Base-by-base conservation (phyloP, 108 stramenopile genomes). In the Schizochytrium sp. region DNA sequence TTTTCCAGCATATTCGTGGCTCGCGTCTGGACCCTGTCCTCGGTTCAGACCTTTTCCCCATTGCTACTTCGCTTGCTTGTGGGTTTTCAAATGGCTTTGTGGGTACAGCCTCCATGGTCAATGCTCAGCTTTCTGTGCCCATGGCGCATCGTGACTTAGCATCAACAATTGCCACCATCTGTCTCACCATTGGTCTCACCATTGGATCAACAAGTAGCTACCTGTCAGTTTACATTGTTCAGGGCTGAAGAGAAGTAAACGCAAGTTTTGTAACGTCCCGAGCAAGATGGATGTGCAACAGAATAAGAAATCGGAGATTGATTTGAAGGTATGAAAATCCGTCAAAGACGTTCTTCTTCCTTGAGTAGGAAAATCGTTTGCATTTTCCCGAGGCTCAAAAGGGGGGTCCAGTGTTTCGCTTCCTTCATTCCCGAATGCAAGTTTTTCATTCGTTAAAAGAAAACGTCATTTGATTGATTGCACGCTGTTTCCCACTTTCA, bases 41-140 rank as follows among this genome's bases (percentile, higher is more conserved):
- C 8, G 41, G 25, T 16, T 10, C 57, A 6, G 87, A 87, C 4
- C 12, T 58, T 21, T 28, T 58, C 29, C 57, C 87, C 4, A 5
- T 58, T 6, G 28, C 43, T 6, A 8, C 25, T 19, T 29, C 87
- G 34, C 19, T 25, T 5, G 23, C 29, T 0, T 87, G 57, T n/a
- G 87, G 87, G 16, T 87, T 87, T 28, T 59, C 58, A 58, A 87
- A 87, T 60, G 87, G 87, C 19, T 59, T 58, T 43, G 87, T 87
- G 23, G 58, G 58, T 8, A 87, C 57, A 5, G 29, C 58, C 12
- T 10, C 58, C 58, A 87, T 87, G 87, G 58, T 87, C 34, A 28
- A 58, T 25, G 87, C 58, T 1, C 58, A 28, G 58, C 23, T 28
- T 6, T 5, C n/a, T 8, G 87, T 87, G 2, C 76, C 76, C n/a